phyloP scores from a whole-genome alignment of 2,329 filamentous ascomycete species.

The Tolypocladium cylindrosporum region DNA sequence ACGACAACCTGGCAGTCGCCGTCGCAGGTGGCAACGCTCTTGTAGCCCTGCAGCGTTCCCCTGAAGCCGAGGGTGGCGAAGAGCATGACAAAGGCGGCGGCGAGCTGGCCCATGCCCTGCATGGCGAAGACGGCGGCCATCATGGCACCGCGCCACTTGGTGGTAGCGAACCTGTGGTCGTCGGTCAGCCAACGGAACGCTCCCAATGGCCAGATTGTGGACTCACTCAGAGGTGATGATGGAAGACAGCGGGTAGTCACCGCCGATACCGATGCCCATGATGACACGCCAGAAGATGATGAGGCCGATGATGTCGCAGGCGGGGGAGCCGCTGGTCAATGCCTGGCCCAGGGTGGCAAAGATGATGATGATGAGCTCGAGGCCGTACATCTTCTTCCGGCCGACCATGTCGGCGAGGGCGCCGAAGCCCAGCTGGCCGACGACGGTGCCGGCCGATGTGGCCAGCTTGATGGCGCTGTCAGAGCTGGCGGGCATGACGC shows the following conservation, averaged over 20 bases:
- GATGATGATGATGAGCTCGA: slow-evolving; percentile 73
- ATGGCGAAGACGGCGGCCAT: slow-evolving; percentile 81
- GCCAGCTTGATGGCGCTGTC: slow-evolving; percentile 81
- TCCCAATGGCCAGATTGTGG: neutral
- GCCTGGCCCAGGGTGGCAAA: slow-evolving; percentile 66
- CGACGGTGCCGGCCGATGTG: slow-evolving; percentile 72
- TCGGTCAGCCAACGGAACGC: neutral
- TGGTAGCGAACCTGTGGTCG: slow-evolving; percentile 51
- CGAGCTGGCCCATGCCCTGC: slow-evolving; percentile 76
- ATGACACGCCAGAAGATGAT: slow-evolving; percentile 76
- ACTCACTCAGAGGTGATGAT: slow-evolving; percentile 72
- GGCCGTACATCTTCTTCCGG: slow-evolving; percentile 62
- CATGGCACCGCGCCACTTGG: slow-evolving; percentile 78
- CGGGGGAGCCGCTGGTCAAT: slow-evolving; percentile 51
- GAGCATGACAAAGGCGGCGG: slow-evolving; percentile 64
- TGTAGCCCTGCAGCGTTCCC: slow-evolving; percentile 43
- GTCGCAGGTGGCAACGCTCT: slow-evolving; percentile 42
- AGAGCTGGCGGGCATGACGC: slow-evolving; percentile 53
- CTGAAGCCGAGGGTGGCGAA: slow-evolving; percentile 67
- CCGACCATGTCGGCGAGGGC: slow-evolving; percentile 68
- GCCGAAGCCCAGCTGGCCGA: slow-evolving; percentile 75
- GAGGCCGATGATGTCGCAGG: slow-evolving; percentile 53
- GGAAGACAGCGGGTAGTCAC: slow-evolving; percentile 69
- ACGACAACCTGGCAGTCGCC: slow-evolving; percentile 35
- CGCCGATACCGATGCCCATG: slow-evolving; percentile 41